A percentile compares a stretch with the other conserved stretches of the same genome.
phyloP scores from a whole-genome alignment of 2,329 filamentous ascomycete species.

The Pestalotiopsis fici region DNA sequence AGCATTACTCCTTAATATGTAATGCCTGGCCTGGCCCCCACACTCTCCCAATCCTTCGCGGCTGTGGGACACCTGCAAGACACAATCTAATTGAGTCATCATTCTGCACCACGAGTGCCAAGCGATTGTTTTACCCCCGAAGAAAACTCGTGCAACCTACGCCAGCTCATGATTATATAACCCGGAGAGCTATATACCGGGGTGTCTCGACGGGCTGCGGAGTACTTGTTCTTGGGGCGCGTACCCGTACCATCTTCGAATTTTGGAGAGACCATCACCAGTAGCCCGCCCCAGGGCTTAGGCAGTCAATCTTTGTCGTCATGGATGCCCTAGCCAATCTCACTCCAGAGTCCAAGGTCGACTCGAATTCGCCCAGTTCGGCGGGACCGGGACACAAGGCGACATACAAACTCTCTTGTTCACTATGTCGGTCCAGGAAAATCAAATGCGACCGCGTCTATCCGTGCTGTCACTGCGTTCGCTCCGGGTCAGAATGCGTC shows the following conservation, averaged over 20 bases:
- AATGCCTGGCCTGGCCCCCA: background rate
- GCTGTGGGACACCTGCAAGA: background rate
- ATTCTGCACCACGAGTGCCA: background rate
- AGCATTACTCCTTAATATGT: too few species aligned
- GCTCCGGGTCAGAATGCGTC: slow-evolving; percentile 46
- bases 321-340: background rate
- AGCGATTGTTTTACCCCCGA: background rate
- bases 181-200: background rate
- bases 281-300: background rate
- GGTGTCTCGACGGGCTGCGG: background rate
- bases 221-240: background rate
- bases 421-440: slow-evolving; percentile 65
- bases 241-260: background rate
- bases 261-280: background rate
- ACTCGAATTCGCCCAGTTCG: background rate
- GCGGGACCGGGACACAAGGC: slow-evolving; percentile 2
- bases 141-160: background rate
- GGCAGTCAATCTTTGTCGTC: background rate
- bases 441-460: slow-evolving; percentile 59
- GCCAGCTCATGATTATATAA: background rate
- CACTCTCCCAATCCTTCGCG: background rate
- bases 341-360: slow-evolving; percentile 1
- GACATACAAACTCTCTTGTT: slow-evolving; percentile 45
- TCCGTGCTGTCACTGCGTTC: slow-evolving; percentile 57
- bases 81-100: background rate